phyloP scores from a whole-genome alignment of 1,284 basidiomycete genomes.

The Cerioporus squamosus region DNA sequence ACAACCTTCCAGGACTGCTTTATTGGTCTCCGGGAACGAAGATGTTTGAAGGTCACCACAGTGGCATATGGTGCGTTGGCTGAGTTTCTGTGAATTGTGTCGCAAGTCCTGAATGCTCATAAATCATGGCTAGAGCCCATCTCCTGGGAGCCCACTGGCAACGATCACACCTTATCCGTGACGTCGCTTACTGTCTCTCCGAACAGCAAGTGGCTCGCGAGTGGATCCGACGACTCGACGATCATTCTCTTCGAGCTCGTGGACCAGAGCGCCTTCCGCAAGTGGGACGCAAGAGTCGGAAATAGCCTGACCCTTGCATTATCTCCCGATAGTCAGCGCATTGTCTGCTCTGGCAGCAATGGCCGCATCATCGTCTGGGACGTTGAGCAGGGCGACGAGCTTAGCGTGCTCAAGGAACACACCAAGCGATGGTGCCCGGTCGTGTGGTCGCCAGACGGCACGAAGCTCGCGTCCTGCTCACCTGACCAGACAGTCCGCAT shows the following conservation, averaged over 20 bases:
- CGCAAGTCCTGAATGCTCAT: no score
- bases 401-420: conserved; percentile 19
- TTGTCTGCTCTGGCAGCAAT: conserved; percentile 28
- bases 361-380: conserved; percentile 23
- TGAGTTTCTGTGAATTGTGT: no score
- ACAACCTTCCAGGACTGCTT: no score
- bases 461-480: conserved; percentile 29
- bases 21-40: no score
- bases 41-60: no score
- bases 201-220: conserved; percentile 20
- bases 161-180: conserved; percentile 8
- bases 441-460: conserved; percentile 29
- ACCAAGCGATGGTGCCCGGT: conserved; percentile 17
- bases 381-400: conserved; percentile 8
- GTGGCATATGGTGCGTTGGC: no score
- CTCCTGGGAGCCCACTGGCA: no score
- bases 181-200: conserved; percentile 23
- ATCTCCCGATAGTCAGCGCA: conserved; percentile 25
- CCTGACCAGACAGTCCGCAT: conserved; percentile 28
- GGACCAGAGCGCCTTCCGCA: conserved; percentile 3
- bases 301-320: conserved; percentile 23
- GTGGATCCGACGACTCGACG: conserved; percentile 22
- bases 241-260: conserved; percentile 18
- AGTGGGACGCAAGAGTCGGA: conserved; percentile 13
- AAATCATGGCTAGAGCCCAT: no score